Percentiles rank a stretch among this genome's conserved stretches.
Evolutionary conservation across 2,329 filamentous ascomycete species (phyloP).

Genomic region (Clarireedia hainanense): DNA sequence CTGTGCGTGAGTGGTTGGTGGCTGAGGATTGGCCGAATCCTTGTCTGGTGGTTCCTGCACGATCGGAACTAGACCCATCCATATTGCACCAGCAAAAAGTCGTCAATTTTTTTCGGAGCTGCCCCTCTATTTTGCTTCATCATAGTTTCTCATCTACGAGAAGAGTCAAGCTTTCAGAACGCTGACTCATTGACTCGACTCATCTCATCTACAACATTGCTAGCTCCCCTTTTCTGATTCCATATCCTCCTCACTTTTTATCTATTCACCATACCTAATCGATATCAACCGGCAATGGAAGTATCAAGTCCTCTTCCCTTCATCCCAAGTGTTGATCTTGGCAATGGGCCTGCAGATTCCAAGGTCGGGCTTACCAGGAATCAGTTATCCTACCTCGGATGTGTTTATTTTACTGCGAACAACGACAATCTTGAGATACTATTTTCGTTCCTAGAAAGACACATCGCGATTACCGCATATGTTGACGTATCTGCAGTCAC

Average conservation of each 20-base stretch:
- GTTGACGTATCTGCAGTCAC: conserved; percentile 68
- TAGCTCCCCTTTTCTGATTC: too few species aligned
- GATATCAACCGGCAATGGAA: conserved; percentile 42
- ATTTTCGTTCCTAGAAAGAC: conserved; percentile 38
- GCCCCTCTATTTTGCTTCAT: too few species aligned
- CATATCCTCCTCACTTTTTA: too few species aligned
- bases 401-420: conserved; percentile 48
- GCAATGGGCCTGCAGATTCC: conserved; percentile 38
- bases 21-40: too few species aligned
- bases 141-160: too few species aligned
- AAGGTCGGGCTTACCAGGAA: conserved; percentile 48
- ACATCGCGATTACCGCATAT: conserved; percentile 54
- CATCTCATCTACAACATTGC: too few species aligned
- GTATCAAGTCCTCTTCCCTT: conserved; percentile 57
- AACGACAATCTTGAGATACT: conserved; percentile 23
- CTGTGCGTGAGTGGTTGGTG: too few species aligned
- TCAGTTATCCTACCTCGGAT: conserved; percentile 52
- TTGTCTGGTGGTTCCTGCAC: too few species aligned
- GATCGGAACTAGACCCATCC: background rate
- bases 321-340: conserved; percentile 48
- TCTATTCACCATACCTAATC: background rate
- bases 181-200: too few species aligned
- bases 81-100: background rate
- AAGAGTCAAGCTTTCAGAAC: too few species aligned
- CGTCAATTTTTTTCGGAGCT: too few species aligned